phyloP scores from a whole-genome alignment of 352 stramenopile species.

The Pythium diclinum region DNA sequence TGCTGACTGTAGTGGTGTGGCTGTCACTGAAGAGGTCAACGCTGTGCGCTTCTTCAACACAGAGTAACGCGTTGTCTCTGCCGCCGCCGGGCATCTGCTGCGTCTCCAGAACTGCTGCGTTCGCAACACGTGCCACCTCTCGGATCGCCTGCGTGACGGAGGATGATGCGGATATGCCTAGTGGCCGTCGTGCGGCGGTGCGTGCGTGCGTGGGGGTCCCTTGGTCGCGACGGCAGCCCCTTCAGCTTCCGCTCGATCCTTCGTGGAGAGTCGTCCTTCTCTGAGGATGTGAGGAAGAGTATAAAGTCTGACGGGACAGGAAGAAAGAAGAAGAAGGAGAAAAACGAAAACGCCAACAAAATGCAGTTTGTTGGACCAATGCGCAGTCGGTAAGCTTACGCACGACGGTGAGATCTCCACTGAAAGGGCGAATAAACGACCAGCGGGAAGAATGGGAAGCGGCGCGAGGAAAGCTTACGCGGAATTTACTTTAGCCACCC shows the following conservation, averaged over 20 bases:
- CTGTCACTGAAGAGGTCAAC: background rate
- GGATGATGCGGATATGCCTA: background rate
- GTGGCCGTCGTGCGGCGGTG: background rate
- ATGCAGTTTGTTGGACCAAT: background rate
- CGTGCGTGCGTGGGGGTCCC: background rate
- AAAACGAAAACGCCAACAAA: background rate
- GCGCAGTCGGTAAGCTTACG: background rate
- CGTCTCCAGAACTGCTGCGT: background rate
- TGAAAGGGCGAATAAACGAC: background rate
- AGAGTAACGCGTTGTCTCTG: background rate
- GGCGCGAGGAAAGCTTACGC: background rate
- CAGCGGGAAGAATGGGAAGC: background rate
- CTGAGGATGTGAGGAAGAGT: background rate
- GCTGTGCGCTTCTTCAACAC: constrained; percentile 3
- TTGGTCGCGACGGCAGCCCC: background rate
- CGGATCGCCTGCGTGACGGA: background rate
- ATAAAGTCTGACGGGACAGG: background rate
- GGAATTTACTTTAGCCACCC: background rate
- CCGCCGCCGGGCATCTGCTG: background rate
- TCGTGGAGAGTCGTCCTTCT: constrained; percentile 1
- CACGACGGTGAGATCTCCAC: background rate
- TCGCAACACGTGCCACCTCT: background rate
- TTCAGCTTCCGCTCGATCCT: constrained; percentile 6
- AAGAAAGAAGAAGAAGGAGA: constrained; percentile 1
- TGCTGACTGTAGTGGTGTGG: background rate